Percentiles rank a stretch among this genome's conserved stretches.
Conservation (phyloP, 2,329 filamentous ascomycete species). For the Botrytis cinerea region DNA sequence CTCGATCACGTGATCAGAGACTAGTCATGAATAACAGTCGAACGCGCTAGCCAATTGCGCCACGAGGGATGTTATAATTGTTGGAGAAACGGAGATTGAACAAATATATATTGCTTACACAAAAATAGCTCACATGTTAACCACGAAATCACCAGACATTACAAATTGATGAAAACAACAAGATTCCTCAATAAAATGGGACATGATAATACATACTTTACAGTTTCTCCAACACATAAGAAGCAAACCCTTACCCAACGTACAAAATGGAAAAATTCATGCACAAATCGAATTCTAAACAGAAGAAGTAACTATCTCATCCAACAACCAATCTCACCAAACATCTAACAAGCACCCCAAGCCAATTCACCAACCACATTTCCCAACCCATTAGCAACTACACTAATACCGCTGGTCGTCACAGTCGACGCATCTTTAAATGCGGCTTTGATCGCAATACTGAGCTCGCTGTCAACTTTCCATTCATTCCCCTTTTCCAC, state of each 20-base stretch:
- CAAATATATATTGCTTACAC: fast-evolving
- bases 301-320: not conserved
- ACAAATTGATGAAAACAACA: not conserved
- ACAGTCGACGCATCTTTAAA: not conserved
- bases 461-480: not conserved
- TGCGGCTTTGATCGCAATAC: not conserved
- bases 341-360: not conserved
- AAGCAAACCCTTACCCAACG: not conserved
- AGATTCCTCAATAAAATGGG: not conserved
- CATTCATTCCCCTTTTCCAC: not conserved
- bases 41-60: slow-evolving; percentile 24
- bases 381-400: not conserved
- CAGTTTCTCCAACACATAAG: not conserved
- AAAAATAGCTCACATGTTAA: fast-evolving
- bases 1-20: slow-evolving; percentile 1
- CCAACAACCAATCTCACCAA: not conserved
- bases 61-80: not conserved
- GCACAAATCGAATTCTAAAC: not conserved
- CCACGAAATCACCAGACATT: not conserved
- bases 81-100: fast-evolving
- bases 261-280: not conserved
- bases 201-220: not conserved
- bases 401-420: not conserved
- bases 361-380: not conserved
- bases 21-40: slow-evolving; percentile 12